Conservation (phyloP, 345 rosid genomes). For the Moringa oleifera region DNA sequence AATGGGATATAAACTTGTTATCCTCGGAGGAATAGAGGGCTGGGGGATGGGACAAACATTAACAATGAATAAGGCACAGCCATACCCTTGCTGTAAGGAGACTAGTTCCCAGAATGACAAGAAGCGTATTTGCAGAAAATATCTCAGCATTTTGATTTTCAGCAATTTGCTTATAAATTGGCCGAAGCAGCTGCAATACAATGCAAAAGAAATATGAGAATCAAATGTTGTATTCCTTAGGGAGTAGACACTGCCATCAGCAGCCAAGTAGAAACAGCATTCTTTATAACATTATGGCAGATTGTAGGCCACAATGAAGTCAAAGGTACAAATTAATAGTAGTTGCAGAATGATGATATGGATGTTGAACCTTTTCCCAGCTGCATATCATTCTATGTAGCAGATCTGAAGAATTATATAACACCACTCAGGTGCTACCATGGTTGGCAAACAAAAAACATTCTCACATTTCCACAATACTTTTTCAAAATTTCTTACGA, state of each 20-base stretch:
- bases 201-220: slow-evolving; percentile 12
- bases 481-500: slow-evolving; percentile 1
- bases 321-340: neutral
- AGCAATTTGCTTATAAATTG: slow-evolving; percentile 94
- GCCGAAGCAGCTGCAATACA: slow-evolving; percentile 82
- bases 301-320: neutral
- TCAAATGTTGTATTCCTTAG: slow-evolving; percentile 6
- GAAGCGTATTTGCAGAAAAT: slow-evolving; percentile 96
- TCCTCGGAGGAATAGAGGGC: neutral
- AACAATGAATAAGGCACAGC: slow-evolving; percentile 18
- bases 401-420: slow-evolving; percentile 3
- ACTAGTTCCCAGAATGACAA: slow-evolving; percentile 95
- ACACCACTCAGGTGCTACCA: slow-evolving; percentile 4
- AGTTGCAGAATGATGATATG: neutral
- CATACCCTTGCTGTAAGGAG: slow-evolving; percentile 98
- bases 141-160: slow-evolving; percentile 98
- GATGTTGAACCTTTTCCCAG: neutral
- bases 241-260: slow-evolving; percentile 8
- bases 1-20: neutral
- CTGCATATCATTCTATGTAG: neutral
- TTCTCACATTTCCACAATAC: slow-evolving; percentile 1
- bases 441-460: neutral
- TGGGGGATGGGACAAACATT: neutral
- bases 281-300: neutral
- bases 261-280: neutral